These are phyloP conservation scores for Eimeria zaria DNA, from an alignment of 169 alveolate species.

Conservation along the genomic window DNA sequence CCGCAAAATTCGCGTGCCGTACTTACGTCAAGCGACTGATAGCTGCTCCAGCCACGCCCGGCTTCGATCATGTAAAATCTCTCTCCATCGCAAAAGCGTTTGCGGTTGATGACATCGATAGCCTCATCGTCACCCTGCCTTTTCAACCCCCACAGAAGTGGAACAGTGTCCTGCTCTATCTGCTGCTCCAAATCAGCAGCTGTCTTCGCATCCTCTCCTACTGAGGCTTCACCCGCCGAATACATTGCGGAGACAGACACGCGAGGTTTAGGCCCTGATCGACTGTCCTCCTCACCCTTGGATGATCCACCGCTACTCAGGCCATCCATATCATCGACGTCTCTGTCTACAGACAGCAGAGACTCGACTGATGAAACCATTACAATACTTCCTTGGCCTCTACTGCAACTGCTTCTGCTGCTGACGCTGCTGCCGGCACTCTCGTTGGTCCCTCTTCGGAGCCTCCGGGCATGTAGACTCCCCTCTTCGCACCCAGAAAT, in stretches of 20 bases:
- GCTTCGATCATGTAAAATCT: conserved; percentile 60
- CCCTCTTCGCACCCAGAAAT: conserved; percentile 37
- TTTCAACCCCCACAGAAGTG: not conserved
- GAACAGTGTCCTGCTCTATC: not conserved
- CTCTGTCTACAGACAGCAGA: conserved; percentile 6
- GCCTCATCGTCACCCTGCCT: not conserved
- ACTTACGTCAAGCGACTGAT: conserved; percentile 15
- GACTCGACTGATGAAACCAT: conserved; percentile 72
- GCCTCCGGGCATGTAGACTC: not conserved
- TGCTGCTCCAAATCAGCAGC: not conserved
- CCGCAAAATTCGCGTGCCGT: not conserved
- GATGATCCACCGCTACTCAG: conserved; percentile 17
- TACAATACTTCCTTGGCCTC: conserved; percentile 2
- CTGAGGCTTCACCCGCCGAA: not conserved
- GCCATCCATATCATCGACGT: not conserved
- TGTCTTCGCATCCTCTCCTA: not conserved
- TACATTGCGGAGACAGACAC: not conserved
- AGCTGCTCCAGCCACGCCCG: conserved; percentile 55
- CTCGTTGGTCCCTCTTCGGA: not conserved
- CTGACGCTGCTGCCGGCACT: not conserved
- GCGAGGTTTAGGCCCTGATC: not conserved
- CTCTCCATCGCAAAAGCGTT: not conserved
- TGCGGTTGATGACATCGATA: not conserved
- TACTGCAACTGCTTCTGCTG: not conserved
- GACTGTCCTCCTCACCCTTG: conserved; percentile 16